These are phyloP conservation scores for Allantophomopsis lycopodina DNA, from an alignment of 2,329 filamentous ascomycete genomes.

Conservation along the genomic window DNA sequence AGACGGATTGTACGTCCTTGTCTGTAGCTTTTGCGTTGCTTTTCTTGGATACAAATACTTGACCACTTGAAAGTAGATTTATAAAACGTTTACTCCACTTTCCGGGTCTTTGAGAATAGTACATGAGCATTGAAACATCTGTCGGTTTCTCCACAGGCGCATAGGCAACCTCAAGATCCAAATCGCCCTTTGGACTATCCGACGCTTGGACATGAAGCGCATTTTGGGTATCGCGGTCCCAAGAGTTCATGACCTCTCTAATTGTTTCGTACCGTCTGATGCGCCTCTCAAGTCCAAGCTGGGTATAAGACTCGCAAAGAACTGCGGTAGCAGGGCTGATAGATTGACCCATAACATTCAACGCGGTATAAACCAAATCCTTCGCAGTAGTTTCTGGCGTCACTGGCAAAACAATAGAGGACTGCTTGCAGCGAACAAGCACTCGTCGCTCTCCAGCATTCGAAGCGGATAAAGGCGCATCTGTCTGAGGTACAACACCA, in stretches of 20 bases:
- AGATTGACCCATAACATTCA: constrained; percentile 44
- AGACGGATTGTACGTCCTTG: constrained; percentile 58
- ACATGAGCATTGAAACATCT: constrained; percentile 57
- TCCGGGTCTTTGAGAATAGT: constrained; percentile 68
- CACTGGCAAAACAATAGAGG: constrained; percentile 57
- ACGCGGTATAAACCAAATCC: constrained; percentile 58
- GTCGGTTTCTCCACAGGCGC: constrained; percentile 51
- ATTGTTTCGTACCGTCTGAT: constrained; percentile 78
- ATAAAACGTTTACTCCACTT: constrained; percentile 85
- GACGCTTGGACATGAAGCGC: constrained; percentile 52
- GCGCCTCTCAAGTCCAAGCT: constrained; percentile 67
- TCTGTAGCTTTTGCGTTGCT: constrained; percentile 38
- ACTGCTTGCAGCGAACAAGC: constrained; percentile 57
- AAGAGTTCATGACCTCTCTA: constrained; percentile 82
- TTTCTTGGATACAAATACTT: constrained; percentile 60
- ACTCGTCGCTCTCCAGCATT: constrained; percentile 70
- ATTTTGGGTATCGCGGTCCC: constrained; percentile 74
- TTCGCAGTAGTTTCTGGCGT: constrained; percentile 59
- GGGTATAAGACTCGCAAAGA: constrained; percentile 63
- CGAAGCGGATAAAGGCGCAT: constrained; percentile 68
- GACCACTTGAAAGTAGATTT: constrained; percentile 59
- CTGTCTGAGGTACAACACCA: constrained; percentile 36
- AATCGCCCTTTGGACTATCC: constrained; percentile 36
- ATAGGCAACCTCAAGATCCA: constrained; percentile 49
- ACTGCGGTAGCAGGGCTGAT: constrained; percentile 54